Evolutionary conservation across 352 stramenopile genomes (phyloP).

Genomic region (Phytopythium oedochilum): DNA sequence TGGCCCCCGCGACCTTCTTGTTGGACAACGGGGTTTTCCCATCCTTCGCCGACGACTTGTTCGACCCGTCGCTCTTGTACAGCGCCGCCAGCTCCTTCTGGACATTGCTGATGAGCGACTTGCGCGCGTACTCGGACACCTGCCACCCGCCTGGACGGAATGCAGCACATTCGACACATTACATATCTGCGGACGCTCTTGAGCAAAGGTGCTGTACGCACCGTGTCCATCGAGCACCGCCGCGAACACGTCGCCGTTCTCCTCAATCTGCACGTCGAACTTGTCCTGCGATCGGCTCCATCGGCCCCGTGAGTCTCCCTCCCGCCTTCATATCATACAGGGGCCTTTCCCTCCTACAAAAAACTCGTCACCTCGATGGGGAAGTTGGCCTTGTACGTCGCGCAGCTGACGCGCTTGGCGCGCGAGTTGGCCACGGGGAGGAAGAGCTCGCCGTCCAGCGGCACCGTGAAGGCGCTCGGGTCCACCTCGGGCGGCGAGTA

Average conservation of each 20-base stretch:
- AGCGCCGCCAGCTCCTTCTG: constrained; percentile 59
- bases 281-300: constrained; percentile 52
- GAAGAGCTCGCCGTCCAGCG: constrained; percentile 53
- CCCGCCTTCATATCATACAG: no score
- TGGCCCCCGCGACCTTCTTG: constrained; percentile 52
- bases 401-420: constrained; percentile 42
- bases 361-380: constrained; percentile 37
- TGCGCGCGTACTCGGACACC: constrained; percentile 85
- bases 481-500: constrained; percentile 42
- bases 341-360: no score
- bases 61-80: constrained; percentile 23
- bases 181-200: neutral
- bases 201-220: constrained; percentile 9
- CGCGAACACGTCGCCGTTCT: constrained; percentile 79
- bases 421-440: constrained; percentile 33
- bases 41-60: constrained; percentile 12
- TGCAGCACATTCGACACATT: neutral
- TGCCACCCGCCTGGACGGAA: constrained; percentile 82
- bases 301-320: no score
- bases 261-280: constrained; percentile 63
- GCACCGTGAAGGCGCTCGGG: constrained; percentile 33
- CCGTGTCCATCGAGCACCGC: constrained; percentile 90
- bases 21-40: constrained; percentile 23
- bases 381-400: constrained; percentile 65
- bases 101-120: constrained; percentile 78